Evolutionary conservation across 495 filamentous ascomycete genomes (phyloP).

Genomic region (Neurospora intermedia): DNA sequence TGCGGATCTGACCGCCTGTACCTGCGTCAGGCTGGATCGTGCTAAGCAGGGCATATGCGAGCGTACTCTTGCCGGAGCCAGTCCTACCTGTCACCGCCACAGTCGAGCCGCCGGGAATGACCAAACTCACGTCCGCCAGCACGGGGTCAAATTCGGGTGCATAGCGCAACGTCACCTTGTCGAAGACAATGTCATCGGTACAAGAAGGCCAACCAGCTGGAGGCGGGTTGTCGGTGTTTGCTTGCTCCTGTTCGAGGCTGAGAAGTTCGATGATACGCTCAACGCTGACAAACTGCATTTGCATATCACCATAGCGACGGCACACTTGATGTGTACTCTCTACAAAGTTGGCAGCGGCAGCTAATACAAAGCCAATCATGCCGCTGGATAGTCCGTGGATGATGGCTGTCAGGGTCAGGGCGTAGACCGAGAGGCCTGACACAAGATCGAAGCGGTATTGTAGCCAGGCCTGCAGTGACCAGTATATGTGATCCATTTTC

Average conservation of each 20-base stretch:
- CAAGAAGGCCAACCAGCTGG: constrained; percentile 67
- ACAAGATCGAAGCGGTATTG: constrained; percentile 65
- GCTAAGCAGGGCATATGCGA: constrained; percentile 46
- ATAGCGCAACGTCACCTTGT: constrained; percentile 66
- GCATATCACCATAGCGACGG: constrained; percentile 64
- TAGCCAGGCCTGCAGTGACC: constrained; percentile 74
- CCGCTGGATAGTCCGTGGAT: constrained; percentile 59
- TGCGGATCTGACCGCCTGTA: constrained; percentile 44
- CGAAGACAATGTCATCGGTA: constrained; percentile 59
- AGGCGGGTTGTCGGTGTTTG: constrained; percentile 47
- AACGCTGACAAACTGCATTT: constrained; percentile 85
- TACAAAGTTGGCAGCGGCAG: constrained; percentile 53
- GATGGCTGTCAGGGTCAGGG: constrained; percentile 58
- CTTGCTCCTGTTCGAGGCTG: constrained; percentile 60
- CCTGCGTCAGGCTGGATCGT: constrained; percentile 32
- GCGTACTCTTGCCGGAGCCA: constrained; percentile 52
- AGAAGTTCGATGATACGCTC: constrained; percentile 72
- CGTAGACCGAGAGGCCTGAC: constrained; percentile 59
- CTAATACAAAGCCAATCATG: constrained; percentile 64
- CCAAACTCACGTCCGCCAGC: constrained; percentile 50
- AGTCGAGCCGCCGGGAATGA: constrained; percentile 64
- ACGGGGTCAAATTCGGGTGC: constrained; percentile 64
- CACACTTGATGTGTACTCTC: constrained; percentile 61
- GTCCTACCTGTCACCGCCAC: constrained; percentile 54
- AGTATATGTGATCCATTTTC: constrained; percentile 90